Evolutionary conservation across 441 rosid species (phyloP).

Genomic region (Bruguiera hainesii): DNA sequence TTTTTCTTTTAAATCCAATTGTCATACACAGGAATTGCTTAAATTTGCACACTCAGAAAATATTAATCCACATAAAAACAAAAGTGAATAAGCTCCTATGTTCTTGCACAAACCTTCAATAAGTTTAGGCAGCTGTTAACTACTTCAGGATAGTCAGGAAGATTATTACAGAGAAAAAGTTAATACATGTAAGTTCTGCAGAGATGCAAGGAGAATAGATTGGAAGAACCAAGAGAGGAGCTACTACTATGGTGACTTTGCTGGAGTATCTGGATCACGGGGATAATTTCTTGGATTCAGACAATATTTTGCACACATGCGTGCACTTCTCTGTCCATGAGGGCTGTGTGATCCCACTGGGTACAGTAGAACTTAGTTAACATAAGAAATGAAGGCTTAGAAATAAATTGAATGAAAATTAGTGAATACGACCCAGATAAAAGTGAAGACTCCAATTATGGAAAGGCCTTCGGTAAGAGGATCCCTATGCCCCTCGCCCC

Average conservation of each 20-base stretch:
- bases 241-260: conserved; percentile 54
- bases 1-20: too few relatives aligned
- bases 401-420: not conserved
- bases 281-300: conserved; percentile 71
- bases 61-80: too few relatives aligned
- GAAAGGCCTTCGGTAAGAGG: not conserved
- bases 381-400: not conserved
- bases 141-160: too few relatives aligned
- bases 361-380: conserved; percentile 7
- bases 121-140: not conserved
- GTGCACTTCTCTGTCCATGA: conserved; percentile 70
- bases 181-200: not conserved
- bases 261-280: conserved; percentile 77
- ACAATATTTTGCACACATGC: conserved; percentile 59
- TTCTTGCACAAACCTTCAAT: not conserved
- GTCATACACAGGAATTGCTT: too few relatives aligned
- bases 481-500: too few relatives aligned
- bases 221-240: not conserved
- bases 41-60: too few relatives aligned
- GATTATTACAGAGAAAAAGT: not conserved
- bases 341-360: conserved; percentile 90
- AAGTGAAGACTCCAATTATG: not conserved
- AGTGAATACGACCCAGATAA: not conserved
- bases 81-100: too few relatives aligned
- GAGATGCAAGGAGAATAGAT: not conserved